Conservation (phyloP, 176 grass and related monocot genomes). For the Echinochloa phyllopogon region DNA sequence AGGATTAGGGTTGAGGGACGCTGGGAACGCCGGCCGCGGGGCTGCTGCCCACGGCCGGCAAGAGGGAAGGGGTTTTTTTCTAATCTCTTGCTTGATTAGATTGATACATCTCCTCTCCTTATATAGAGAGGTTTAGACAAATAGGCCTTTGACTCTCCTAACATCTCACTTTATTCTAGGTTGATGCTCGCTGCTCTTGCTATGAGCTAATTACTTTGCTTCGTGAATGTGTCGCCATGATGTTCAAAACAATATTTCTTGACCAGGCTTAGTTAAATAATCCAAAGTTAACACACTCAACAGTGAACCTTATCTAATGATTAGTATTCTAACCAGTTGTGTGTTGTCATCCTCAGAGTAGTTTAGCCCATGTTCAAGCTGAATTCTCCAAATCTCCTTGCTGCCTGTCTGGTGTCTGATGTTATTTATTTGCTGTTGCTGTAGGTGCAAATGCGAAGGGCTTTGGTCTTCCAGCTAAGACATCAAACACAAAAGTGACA, state of each 20-base stretch:
- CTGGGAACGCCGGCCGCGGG: too few relatives aligned
- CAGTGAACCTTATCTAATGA: background rate
- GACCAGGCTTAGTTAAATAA: background rate
- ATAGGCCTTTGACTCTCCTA: too few relatives aligned
- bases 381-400: background rate
- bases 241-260: background rate
- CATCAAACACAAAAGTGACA: constrained; percentile 78
- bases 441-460: constrained; percentile 59
- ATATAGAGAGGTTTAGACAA: too few relatives aligned
- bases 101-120: too few relatives aligned
- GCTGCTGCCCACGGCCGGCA: too few relatives aligned
- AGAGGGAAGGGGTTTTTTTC: too few relatives aligned
- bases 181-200: background rate
- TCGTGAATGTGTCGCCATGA: background rate
- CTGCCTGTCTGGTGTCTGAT: constrained; percentile 32
- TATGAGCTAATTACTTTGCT: background rate
- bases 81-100: too few relatives aligned
- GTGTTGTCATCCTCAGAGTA: background rate
- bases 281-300: background rate
- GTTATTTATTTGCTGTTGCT: constrained; percentile 25
- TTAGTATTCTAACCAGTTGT: background rate
- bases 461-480: constrained; percentile 76
- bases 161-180: background rate
- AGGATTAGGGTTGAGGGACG: too few relatives aligned
- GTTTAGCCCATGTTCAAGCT: constrained; percentile 21